Evolutionary conservation across 2,329 filamentous ascomycete genomes (phyloP).

Genomic region (Coniochaeta sp.): DNA sequence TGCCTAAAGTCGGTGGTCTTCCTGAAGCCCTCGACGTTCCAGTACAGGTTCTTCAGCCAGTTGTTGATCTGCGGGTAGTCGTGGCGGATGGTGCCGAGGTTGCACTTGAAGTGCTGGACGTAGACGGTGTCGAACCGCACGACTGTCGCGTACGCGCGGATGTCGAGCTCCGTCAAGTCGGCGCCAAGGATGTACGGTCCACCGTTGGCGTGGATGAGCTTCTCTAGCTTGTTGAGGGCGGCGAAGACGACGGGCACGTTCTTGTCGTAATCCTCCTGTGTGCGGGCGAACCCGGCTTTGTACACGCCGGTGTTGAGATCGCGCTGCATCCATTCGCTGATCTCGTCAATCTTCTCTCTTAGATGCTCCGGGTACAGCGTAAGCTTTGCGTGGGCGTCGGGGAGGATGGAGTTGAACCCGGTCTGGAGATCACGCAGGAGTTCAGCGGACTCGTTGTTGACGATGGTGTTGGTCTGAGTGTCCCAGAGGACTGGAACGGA

Average conservation of each 20-base stretch:
- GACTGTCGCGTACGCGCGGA: constrained; percentile 48
- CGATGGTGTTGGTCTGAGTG: constrained; percentile 43
- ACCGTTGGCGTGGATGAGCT: constrained; percentile 21
- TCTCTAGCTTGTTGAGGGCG: constrained; percentile 51
- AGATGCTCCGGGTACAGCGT: constrained; percentile 46
- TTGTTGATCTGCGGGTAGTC: constrained; percentile 53
- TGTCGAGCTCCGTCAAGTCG: constrained; percentile 50
- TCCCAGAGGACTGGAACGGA: constrained; percentile 57
- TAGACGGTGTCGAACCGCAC: constrained; percentile 56
- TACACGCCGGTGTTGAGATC: constrained; percentile 55
- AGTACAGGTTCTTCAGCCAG: constrained; percentile 54
- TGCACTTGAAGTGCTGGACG: constrained; percentile 61
- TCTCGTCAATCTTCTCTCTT: constrained; percentile 39
- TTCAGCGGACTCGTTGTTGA: constrained; percentile 55
- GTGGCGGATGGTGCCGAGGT: constrained; percentile 51
- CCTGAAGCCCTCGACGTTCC: constrained; percentile 43
- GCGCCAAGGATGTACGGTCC: constrained; percentile 49
- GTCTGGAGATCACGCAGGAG: constrained; percentile 50
- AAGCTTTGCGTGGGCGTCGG: constrained; percentile 28
- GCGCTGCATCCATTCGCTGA: constrained; percentile 44
- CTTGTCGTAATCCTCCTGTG: constrained; percentile 47
- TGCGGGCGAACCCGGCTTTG: constrained; percentile 49
- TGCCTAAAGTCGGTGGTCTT: constrained; percentile 58
- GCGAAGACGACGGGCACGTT: constrained; percentile 48
- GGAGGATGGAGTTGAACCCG: constrained; percentile 42